Conservation (phyloP, 345 rosid species). For the Ricinus communis region DNA sequence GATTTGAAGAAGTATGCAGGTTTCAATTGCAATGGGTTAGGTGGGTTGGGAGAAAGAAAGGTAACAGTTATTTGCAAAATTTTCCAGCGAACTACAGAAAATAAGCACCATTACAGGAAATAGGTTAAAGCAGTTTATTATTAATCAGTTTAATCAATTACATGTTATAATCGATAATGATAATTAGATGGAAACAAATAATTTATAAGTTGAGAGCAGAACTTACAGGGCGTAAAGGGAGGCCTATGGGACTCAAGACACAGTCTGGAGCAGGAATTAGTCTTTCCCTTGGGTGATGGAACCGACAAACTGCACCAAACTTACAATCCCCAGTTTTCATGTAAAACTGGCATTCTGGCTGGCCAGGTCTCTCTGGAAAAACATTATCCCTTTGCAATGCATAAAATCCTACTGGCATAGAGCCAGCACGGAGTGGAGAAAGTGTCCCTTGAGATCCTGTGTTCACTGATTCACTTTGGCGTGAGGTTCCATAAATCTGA, state of each 20-base stretch:
- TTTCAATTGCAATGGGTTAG: background rate
- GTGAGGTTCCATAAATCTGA: conserved; percentile 60
- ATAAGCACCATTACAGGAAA: background rate
- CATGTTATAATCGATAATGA: too few species aligned
- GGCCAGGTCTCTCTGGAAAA: conserved; percentile 97
- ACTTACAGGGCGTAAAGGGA: conserved; percentile 93
- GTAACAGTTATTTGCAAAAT: background rate
- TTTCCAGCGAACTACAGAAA: background rate
- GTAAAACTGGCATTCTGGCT: conserved; percentile 93
- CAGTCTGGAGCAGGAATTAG: conserved; percentile 91
- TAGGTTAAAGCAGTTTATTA: background rate
- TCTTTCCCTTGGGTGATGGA: conserved; percentile 97
- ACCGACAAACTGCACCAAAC: conserved; percentile 92
- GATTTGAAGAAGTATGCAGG: background rate
- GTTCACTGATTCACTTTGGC: conserved; percentile 53
- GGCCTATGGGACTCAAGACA: conserved; percentile 78
- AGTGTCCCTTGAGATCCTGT: conserved; percentile 60
- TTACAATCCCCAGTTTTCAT: conserved; percentile 99
- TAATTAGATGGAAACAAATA: conserved; percentile 7
- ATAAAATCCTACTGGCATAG: conserved; percentile 69
- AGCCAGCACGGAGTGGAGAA: conserved; percentile 59
- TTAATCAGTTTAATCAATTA: too few species aligned
- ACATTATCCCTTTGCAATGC: conserved; percentile 82
- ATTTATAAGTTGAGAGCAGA: background rate
- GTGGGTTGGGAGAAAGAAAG: background rate